Conservation (phyloP, 1,284 basidiomycete species). For the Mycena citricolor region DNA sequence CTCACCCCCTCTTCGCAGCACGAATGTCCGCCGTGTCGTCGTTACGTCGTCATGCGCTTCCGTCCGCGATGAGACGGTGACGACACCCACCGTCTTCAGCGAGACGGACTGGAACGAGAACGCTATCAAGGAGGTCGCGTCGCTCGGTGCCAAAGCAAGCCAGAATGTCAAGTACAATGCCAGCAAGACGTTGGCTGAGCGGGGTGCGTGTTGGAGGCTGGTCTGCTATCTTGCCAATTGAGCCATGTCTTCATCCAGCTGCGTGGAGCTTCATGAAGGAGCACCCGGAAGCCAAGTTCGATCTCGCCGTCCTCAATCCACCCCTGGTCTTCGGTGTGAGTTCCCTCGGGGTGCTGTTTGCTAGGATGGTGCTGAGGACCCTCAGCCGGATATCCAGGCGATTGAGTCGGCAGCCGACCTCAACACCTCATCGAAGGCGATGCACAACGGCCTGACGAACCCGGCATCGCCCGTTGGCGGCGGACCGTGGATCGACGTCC, state of each 20-base stretch:
- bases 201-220: conserved; percentile 35
- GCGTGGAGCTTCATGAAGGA: conserved; percentile 61
- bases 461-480: conserved; percentile 31
- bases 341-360: background rate
- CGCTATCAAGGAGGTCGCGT: conserved; percentile 47
- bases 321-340: conserved; percentile 46
- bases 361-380: conserved; percentile 1
- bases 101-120: conserved; percentile 69
- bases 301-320: conserved; percentile 57
- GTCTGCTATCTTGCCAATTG: too few species aligned
- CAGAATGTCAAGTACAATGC: conserved; percentile 50
- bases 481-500: conserved; percentile 55
- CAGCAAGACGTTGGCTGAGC: conserved; percentile 73
- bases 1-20: background rate
- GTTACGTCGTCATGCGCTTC: conserved; percentile 54
- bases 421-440: conserved; percentile 45
- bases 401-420: conserved; percentile 44
- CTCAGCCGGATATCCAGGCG: conserved; percentile 50
- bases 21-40: conserved; percentile 60
- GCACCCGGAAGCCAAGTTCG: conserved; percentile 47
- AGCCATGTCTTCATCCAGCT: conserved; percentile 30
- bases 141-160: conserved; percentile 49
- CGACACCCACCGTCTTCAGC: conserved; percentile 33
- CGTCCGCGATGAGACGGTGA: conserved; percentile 20
- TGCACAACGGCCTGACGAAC: conserved; percentile 33